Conservation (phyloP, 495 filamentous ascomycete species). For the Amorphotheca resinae region DNA sequence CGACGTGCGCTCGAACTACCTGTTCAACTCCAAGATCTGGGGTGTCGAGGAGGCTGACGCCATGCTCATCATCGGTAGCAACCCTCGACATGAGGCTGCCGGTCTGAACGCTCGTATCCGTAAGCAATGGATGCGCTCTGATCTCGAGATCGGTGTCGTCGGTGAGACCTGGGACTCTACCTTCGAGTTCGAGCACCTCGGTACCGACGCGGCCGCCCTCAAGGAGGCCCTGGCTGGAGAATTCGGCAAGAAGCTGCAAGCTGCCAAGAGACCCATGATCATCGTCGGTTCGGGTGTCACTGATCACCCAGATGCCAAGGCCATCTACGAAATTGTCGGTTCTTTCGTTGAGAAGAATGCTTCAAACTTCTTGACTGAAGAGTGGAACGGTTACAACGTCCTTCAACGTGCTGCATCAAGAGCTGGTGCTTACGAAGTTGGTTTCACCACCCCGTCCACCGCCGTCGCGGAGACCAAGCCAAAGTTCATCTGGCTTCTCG, state of each 20-base stretch:
- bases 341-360: slow-evolving; percentile 85
- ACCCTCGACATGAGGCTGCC: slow-evolving; percentile 87
- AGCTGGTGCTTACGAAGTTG: slow-evolving; percentile 85
- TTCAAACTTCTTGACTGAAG: slow-evolving; percentile 69
- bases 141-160: slow-evolving; percentile 84
- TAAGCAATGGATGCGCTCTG: slow-evolving; percentile 94
- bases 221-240: slow-evolving; percentile 75
- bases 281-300: slow-evolving; percentile 80
- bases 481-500: slow-evolving; percentile 94
- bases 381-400: slow-evolving; percentile 97
- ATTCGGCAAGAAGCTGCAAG: slow-evolving; percentile 81
- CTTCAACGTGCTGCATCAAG: slow-evolving; percentile 88
- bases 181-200: slow-evolving; percentile 86
- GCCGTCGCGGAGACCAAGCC: slow-evolving; percentile 67
- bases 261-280: slow-evolving; percentile 91
- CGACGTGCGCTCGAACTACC: slow-evolving; percentile 86
- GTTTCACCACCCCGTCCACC: slow-evolving; percentile 74
- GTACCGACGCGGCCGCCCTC: slow-evolving; percentile 58
- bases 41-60: slow-evolving; percentile 89
- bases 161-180: slow-evolving; percentile 86
- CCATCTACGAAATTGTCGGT: slow-evolving; percentile 82
- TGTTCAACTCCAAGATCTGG: slow-evolving; percentile 89
- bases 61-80: slow-evolving; percentile 86
- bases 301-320: slow-evolving; percentile 81
- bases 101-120: slow-evolving; percentile 91